Evolutionary conservation across 2,329 filamentous ascomycete species (phyloP).

Genomic region (Botrytis fragariae): DNA sequence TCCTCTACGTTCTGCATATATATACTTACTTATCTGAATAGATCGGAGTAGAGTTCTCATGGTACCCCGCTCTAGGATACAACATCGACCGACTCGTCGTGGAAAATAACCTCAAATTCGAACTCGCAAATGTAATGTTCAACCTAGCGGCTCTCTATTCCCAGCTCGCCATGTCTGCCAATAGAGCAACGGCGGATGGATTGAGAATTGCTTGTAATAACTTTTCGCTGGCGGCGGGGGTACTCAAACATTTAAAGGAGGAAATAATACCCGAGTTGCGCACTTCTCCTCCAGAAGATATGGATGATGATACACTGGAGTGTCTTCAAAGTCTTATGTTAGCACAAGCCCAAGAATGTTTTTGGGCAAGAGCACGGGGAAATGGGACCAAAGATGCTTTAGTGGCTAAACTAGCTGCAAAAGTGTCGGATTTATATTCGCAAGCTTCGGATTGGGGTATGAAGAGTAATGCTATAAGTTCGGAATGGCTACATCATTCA

Average conservation of each 20-base stretch:
- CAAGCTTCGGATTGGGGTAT: slow-evolving; percentile 80
- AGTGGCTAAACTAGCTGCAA: slow-evolving; percentile 86
- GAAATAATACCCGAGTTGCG: slow-evolving; percentile 79
- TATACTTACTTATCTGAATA: slow-evolving; percentile 40
- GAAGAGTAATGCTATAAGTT: slow-evolving; percentile 85
- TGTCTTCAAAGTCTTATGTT: slow-evolving; percentile 80
- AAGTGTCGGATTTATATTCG: slow-evolving; percentile 88
- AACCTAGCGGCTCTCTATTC: slow-evolving; percentile 93
- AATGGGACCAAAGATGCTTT: slow-evolving; percentile 89
- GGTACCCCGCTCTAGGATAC: slow-evolving; percentile 92
- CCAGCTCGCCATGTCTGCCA: slow-evolving; percentile 79
- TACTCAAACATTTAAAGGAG: slow-evolving; percentile 73
- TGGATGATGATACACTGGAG: slow-evolving; percentile 85
- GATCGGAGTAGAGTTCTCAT: slow-evolving; percentile 93
- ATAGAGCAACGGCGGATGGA: slow-evolving; percentile 74
- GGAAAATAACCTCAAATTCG: slow-evolving; percentile 69
- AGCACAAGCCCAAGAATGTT: slow-evolving; percentile 94
- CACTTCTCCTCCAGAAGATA: slow-evolving; percentile 84
- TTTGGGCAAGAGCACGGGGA: slow-evolving; percentile 96
- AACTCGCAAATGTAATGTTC: slow-evolving; percentile 88
- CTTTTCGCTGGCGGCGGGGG: slow-evolving; percentile 83
- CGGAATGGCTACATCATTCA: slow-evolving; percentile 97
- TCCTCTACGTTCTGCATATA: background rate
- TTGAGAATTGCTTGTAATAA: slow-evolving; percentile 87
- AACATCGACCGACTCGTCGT: slow-evolving; percentile 72